Evolutionary conservation across 2,329 filamentous ascomycete genomes (phyloP).

Genomic region (Mycogone perniciosa): DNA sequence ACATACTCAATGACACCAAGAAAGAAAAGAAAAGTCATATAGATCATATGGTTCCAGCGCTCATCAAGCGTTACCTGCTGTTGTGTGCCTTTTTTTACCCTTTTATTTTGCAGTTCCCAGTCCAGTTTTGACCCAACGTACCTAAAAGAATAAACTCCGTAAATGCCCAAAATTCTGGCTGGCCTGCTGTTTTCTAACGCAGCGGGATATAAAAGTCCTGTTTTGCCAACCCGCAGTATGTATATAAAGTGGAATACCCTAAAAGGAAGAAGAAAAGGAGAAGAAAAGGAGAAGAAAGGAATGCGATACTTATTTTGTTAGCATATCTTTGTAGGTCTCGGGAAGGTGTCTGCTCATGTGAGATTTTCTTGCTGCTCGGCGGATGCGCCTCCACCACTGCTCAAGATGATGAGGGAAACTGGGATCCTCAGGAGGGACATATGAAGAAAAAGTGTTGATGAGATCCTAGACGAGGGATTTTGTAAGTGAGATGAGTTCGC

Average conservation of each 20-base stretch:
- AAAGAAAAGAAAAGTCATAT: neutral
- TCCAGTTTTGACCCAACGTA: too few relatives aligned
- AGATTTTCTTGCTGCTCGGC: slow-evolving; percentile 29
- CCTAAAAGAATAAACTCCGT: too few relatives aligned
- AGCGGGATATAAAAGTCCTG: too few relatives aligned
- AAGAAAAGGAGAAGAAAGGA: neutral
- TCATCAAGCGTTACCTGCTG: too few relatives aligned
- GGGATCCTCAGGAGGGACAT: slow-evolving; percentile 22
- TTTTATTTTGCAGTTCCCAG: too few relatives aligned
- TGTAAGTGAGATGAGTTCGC: slow-evolving; percentile 6
- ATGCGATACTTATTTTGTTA: slow-evolving; percentile 18
- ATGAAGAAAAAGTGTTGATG: slow-evolving; percentile 23
- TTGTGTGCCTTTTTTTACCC: too few relatives aligned
- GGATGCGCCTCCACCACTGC: slow-evolving; percentile 30
- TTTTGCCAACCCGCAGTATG: too few relatives aligned
- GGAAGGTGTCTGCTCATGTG: slow-evolving; percentile 30
- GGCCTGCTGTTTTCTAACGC: too few relatives aligned
- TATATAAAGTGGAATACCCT: neutral
- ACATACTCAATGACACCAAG: slow-evolving; percentile 1
- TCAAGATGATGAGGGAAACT: slow-evolving; percentile 24
- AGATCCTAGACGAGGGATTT: slow-evolving; percentile 23
- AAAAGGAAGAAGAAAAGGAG: neutral
- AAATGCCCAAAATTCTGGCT: too few relatives aligned
- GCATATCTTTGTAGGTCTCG: slow-evolving; percentile 28
- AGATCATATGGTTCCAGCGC: neutral